These are phyloP conservation scores for Aspergillus quadricinctus DNA, from an alignment of 2,329 filamentous ascomycete genomes.

Conservation along the genomic window DNA sequence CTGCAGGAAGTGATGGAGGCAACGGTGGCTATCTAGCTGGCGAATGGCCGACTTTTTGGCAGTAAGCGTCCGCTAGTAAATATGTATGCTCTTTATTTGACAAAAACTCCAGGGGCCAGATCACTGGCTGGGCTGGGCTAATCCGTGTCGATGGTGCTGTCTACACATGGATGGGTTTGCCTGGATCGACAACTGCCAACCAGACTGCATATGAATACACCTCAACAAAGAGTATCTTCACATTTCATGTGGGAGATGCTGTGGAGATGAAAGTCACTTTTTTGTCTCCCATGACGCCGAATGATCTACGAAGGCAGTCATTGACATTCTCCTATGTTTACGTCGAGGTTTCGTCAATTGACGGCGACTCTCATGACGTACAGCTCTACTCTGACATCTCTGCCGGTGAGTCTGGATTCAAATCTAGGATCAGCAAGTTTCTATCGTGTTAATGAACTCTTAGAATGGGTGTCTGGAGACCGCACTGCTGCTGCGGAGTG, in stretches of 20 bases:
- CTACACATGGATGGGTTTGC: constrained; percentile 66
- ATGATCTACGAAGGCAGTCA: constrained; percentile 64
- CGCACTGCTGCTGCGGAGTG: constrained; percentile 54
- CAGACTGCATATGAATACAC: constrained; percentile 67
- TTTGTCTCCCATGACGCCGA: constrained; percentile 63
- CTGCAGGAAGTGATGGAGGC: constrained; percentile 57
- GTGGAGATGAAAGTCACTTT: constrained; percentile 66
- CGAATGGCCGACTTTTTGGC: constrained; percentile 66
- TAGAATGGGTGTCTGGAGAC: constrained; percentile 70
- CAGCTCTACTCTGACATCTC: constrained; percentile 71
- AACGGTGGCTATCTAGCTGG: constrained; percentile 65
- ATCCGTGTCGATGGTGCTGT: constrained; percentile 62
- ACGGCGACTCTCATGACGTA: constrained; percentile 60
- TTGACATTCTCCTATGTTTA: constrained; percentile 67
- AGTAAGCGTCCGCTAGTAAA: constrained; percentile 44
- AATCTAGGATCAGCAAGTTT: neutral
- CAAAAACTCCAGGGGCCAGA: constrained; percentile 43
- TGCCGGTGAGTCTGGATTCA: constrained; percentile 48
- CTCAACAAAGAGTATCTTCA: constrained; percentile 67
- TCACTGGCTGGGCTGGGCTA: constrained; percentile 64
- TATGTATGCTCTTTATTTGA: neutral
- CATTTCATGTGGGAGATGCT: constrained; percentile 58
- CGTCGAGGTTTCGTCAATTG: constrained; percentile 58
- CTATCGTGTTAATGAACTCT: neutral
- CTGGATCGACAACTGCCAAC: constrained; percentile 43